Evolutionary conservation across 1,284 basidiomycete genomes (phyloP).

Genomic region (Trametes pubescens): DNA sequence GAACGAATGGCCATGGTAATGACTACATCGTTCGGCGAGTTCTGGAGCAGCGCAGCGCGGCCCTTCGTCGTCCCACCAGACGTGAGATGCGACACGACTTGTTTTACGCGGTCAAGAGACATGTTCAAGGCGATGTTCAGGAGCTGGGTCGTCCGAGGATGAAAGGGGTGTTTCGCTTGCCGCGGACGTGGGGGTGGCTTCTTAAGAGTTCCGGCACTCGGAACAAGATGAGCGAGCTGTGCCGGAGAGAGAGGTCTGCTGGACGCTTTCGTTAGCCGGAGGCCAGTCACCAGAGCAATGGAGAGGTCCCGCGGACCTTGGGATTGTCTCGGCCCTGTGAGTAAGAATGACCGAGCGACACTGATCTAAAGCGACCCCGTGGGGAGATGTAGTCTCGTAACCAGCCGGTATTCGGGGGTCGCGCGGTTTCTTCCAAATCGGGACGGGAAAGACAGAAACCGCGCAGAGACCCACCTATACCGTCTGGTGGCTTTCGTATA

Average conservation of each 20-base stretch:
- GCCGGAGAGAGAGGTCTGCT: conserved; percentile 11
- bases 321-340: not conserved
- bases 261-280: conserved; percentile 13
- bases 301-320: conserved; percentile 2
- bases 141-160: not conserved
- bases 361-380: conserved; percentile 3
- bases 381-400: conserved; percentile 2
- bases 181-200: conserved; percentile 7
- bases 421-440: too few relatives aligned
- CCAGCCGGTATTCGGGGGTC: too few relatives aligned
- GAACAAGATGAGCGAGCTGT: conserved; percentile 7
- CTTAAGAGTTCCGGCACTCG: conserved; percentile 20
- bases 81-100: conserved; percentile 68
- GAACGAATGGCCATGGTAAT: conserved; percentile 82
- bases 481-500: too few relatives aligned
- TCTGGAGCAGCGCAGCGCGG: conserved; percentile 57
- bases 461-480: too few relatives aligned
- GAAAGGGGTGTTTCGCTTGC: conserved; percentile 9
- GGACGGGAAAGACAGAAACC: too few relatives aligned
- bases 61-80: conserved; percentile 49
- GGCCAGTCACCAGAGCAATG: not conserved
- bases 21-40: conserved; percentile 78
- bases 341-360: not conserved
- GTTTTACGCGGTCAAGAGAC: conserved; percentile 63
- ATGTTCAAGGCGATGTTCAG: conserved; percentile 8